Conservation (phyloP, 371 early-diverging fungal genomes). For the Lichtheimia ornata region DNA sequence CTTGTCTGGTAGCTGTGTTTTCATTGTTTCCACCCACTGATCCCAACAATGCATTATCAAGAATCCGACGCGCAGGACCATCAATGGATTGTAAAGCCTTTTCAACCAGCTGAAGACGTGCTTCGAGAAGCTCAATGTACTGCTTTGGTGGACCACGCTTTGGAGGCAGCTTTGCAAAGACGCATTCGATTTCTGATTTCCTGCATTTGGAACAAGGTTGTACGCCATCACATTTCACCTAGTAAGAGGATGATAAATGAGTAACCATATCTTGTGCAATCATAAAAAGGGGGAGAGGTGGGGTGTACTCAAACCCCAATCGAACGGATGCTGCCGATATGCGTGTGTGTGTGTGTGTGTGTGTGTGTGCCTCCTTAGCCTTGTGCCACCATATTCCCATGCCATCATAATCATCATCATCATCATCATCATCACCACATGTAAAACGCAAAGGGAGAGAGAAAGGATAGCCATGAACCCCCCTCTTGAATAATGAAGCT, state of each 20-base stretch:
- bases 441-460: conserved; percentile 4
- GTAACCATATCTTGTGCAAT: too few relatives aligned
- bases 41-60: conserved; percentile 21
- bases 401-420: background rate
- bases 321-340: background rate
- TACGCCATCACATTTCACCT: conserved; percentile 56
- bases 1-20: background rate
- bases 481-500: background rate
- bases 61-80: conserved; percentile 23
- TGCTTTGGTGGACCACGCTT: conserved; percentile 51
- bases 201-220: conserved; percentile 50
- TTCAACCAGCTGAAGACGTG: conserved; percentile 37
- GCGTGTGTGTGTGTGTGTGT: too few relatives aligned
- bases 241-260: background rate
- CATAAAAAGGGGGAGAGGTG: too few relatives aligned
- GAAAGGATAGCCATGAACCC: conserved; percentile 11
- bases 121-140: conserved; percentile 46
- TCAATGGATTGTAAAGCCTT: conserved; percentile 34
- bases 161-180: conserved; percentile 45
- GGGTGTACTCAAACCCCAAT: background rate
- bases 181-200: conserved; percentile 37
- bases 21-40: background rate
- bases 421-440: background rate
- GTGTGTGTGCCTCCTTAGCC: background rate
- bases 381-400: background rate